Base-by-base conservation (phyloP, 2,329 filamentous ascomycete genomes). In the Diaporthe citrichinensis region DNA sequence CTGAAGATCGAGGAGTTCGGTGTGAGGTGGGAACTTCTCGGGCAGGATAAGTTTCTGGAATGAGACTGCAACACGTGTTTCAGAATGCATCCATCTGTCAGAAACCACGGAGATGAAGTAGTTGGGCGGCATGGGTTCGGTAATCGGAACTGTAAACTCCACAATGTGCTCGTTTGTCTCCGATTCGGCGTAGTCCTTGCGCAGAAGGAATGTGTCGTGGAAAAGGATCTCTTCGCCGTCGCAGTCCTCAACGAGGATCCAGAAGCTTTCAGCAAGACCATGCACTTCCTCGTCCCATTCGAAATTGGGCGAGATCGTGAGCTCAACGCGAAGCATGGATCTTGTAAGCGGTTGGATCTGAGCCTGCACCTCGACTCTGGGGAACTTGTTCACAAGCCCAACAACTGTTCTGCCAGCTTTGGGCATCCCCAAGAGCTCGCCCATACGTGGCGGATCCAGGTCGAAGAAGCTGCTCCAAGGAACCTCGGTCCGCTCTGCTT, bases 1-100 rank as follows among this genome's bases (percentile, higher is more conserved):
- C 82, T 99, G 97, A 79, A 99, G 89, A 81, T 98, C 96, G 31
- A 98, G 90, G 59, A 98, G 89, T 77, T 95, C 95, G 0, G 97
- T 99, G 82, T 98, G 96, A 55, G 97, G 93, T 41, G 96, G 96
- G 84, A 99, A 99, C 81, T 97, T 97, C 83, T 98, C 96, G 0
- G 97, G 97, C 7, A 99, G 89, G 58, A 98, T 94, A 39, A 99
- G 89, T 83, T 98, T 98, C 83, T 98, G 94, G 87, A 99, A 98
- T 0, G 96, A 96, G 2, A 99, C 94, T 0, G 96, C 94, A 72
- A 99, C 88, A 82, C 96, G 95, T 1, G 96, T 98, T 86, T 99
- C 96, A 0, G 96, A 95, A 82, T 98, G 95, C 95, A 99, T 98
- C 97, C 97, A 99, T 79, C 97, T 90, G 84, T 99, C 97, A 4